Percentiles rank a stretch among this genome's conserved stretches.
phyloP scores from a whole-genome alignment of 306 rosid species.

The Begonia fuchsioides region DNA sequence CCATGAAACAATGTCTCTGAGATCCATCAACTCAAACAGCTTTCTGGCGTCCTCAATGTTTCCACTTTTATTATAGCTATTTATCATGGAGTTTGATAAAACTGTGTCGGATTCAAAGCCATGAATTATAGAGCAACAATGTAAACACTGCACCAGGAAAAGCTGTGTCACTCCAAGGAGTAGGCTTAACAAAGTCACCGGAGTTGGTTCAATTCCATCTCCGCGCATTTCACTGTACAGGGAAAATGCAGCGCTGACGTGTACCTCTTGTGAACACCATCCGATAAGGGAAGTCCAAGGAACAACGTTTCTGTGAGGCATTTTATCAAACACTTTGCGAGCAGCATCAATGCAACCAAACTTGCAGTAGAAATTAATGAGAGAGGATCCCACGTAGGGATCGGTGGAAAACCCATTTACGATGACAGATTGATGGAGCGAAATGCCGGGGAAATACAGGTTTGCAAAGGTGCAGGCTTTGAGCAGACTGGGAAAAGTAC shows the following conservation, averaged over 20 bases:
- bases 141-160: slow-evolving; percentile 11
- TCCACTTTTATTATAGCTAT: slow-evolving; percentile 9
- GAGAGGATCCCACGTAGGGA: slow-evolving; percentile 12
- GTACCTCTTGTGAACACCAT: slow-evolving; percentile 2
- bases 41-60: slow-evolving; percentile 7
- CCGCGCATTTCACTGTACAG: slow-evolving; percentile 10
- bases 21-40: slow-evolving; percentile 10
- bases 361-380: slow-evolving; percentile 7
- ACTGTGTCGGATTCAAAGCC: slow-evolving; percentile 8
- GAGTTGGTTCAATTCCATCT: slow-evolving; percentile 7
- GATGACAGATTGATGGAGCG: slow-evolving; percentile 7
- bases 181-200: slow-evolving; percentile 8
- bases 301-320: slow-evolving; percentile 14
- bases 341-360: slow-evolving; percentile 5
- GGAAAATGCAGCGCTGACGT: slow-evolving; percentile 2
- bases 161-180: slow-evolving; percentile 7
- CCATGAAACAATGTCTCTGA: slow-evolving; percentile 12
- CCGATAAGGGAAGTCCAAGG: slow-evolving; percentile 17
- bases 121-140: slow-evolving; percentile 3
- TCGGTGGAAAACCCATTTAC: slow-evolving; percentile 9
- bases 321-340: slow-evolving; percentile 12
- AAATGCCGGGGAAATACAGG: slow-evolving; percentile 5
- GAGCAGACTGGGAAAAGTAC: slow-evolving; percentile 10
- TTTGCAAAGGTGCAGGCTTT: slow-evolving; percentile 12
- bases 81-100: slow-evolving; percentile 9